These are phyloP conservation scores for Populus pruinosa DNA, from an alignment of 345 rosid genomes.

Conservation along the genomic window DNA sequence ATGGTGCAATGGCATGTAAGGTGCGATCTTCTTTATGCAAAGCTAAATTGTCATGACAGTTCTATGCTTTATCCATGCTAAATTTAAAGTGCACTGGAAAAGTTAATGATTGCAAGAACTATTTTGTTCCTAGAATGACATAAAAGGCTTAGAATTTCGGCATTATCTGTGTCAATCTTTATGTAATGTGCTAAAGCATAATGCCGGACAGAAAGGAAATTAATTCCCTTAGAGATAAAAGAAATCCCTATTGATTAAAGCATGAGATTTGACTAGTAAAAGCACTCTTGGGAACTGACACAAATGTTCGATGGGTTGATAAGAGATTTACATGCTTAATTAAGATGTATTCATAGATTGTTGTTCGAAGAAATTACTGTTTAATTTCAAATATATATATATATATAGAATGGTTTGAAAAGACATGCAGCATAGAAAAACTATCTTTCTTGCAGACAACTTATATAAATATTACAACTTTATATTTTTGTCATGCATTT, in stretches of 20 bases:
- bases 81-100: constrained; percentile 27
- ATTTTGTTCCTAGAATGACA: constrained; percentile 13
- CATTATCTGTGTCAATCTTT: constrained; percentile 8
- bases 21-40: constrained; percentile 27
- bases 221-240: too few relatives aligned
- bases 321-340: background rate
- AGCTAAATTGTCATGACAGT: constrained; percentile 13
- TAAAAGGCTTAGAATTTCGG: constrained; percentile 21
- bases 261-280: background rate
- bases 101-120: constrained; percentile 22
- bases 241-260: too few relatives aligned
- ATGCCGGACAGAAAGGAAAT: background rate
- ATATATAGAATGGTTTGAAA: background rate
- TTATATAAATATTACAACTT: background rate
- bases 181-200: background rate
- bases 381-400: too few relatives aligned
- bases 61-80: constrained; percentile 14
- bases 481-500: constrained; percentile 7
- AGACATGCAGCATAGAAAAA: background rate
- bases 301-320: background rate
- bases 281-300: background rate
- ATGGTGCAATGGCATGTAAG: background rate
- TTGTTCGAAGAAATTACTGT: background rate
- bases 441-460: background rate
- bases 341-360: too few relatives aligned